phyloP scores from a whole-genome alignment of 345 rosid species.

The Aegle marmelos region DNA sequence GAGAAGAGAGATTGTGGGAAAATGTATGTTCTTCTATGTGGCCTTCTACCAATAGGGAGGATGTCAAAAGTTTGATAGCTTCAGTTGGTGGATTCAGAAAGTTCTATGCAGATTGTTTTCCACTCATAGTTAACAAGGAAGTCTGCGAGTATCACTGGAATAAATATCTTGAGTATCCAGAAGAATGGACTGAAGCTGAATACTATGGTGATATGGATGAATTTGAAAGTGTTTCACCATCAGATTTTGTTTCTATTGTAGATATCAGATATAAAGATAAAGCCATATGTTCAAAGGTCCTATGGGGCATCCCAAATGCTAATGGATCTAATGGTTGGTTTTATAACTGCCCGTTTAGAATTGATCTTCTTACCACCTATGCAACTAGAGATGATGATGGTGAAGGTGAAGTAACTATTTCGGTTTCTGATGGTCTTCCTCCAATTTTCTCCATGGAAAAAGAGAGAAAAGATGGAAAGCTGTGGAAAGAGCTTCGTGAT shows the following conservation, averaged over 20 bases:
- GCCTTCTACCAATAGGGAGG: constrained; percentile 69
- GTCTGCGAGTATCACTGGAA: constrained; percentile 54
- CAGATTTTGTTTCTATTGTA: constrained; percentile 65
- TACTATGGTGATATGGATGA: constrained; percentile 60
- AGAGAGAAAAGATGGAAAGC: constrained; percentile 71
- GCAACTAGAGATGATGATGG: constrained; percentile 43
- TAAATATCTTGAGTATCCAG: constrained; percentile 49
- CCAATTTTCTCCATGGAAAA: constrained; percentile 59
- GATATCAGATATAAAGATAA: constrained; percentile 64
- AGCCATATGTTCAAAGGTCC: constrained; percentile 59
- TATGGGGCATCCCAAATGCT: constrained; percentile 74
- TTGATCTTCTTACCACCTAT: constrained; percentile 53
- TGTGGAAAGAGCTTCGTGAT: constrained; percentile 68
- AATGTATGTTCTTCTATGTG: constrained; percentile 71
- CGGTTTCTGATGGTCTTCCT: constrained; percentile 65
- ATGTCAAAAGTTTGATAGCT: constrained; percentile 53
- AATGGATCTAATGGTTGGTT: constrained; percentile 68
- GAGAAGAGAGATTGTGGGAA: constrained; percentile 74
- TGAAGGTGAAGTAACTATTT: constrained; percentile 49
- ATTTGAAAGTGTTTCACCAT: constrained; percentile 45
- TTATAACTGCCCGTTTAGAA: constrained; percentile 66
- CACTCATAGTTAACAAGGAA: constrained; percentile 70
- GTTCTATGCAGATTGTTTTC: constrained; percentile 74
- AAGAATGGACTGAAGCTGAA: constrained; percentile 73
- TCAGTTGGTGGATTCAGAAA: constrained; percentile 72